A percentile compares a stretch with the other conserved stretches of the same genome.
Evolutionary conservation across 352 stramenopile genomes (phyloP).

Genomic region (Phytophthora fragariae): DNA sequence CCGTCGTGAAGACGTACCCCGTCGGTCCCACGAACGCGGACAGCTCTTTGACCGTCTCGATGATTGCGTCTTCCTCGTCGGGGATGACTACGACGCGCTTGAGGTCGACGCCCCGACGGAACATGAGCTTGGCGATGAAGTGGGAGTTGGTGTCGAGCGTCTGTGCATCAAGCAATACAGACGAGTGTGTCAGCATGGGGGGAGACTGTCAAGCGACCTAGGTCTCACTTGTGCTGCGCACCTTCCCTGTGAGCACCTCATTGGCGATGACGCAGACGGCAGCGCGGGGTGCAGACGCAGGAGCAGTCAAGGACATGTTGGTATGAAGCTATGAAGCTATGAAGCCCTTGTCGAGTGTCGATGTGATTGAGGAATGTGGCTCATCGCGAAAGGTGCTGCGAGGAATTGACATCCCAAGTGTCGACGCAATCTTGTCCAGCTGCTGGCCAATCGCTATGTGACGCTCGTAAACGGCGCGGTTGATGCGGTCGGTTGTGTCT

Average conservation of each 20-base stretch:
- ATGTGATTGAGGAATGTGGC: too few species aligned
- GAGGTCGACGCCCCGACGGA: constrained; percentile 78
- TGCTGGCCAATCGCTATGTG: too few species aligned
- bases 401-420: too few species aligned
- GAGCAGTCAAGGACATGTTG: not conserved
- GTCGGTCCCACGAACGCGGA: constrained; percentile 72
- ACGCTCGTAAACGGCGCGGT: too few species aligned
- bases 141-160: constrained; percentile 89
- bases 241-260: constrained; percentile 88
- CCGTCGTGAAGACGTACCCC: constrained; percentile 88
- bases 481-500: too few species aligned
- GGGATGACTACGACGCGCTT: constrained; percentile 82
- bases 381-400: too few species aligned
- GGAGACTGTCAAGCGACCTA: not conserved
- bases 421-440: too few species aligned
- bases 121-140: constrained; percentile 85
- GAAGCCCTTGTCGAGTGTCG: too few species aligned
- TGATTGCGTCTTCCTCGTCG: constrained; percentile 80
- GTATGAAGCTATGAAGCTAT: too few species aligned
- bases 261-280: constrained; percentile 80
- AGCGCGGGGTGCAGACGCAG: constrained; percentile 45
- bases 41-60: constrained; percentile 74
- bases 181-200: not conserved
- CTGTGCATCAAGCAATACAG: constrained; percentile 26
- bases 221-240: constrained; percentile 15